Evolutionary conservation across 2,329 filamentous ascomycete species (phyloP).

Genomic region (Colletotrichum tabaci): DNA sequence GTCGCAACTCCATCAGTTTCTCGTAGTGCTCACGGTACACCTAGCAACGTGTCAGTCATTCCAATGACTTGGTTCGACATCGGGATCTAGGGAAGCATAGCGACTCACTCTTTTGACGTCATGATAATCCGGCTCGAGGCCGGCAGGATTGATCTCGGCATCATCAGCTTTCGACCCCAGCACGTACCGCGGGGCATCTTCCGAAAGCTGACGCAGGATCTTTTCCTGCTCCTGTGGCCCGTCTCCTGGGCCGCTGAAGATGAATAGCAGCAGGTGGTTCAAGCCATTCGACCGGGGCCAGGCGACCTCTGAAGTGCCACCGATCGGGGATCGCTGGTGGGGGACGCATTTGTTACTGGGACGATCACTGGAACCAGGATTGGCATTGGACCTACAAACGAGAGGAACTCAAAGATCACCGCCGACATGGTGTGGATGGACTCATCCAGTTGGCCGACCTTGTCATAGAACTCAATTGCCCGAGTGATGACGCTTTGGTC

Average conservation of each 20-base stretch:
- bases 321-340: conserved; percentile 19
- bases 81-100: neutral
- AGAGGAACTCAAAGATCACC: conserved; percentile 19
- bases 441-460: conserved; percentile 6
- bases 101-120: conserved; percentile 13
- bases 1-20: conserved; percentile 14
- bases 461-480: conserved; percentile 24
- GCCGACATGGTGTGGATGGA: conserved; percentile 18
- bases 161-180: neutral
- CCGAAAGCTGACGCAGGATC: conserved; percentile 11
- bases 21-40: conserved; percentile 29
- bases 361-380: no score
- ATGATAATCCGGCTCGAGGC: conserved; percentile 24
- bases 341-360: neutral
- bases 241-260: conserved; percentile 21
- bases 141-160: conserved; percentile 28
- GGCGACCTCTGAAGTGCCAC: conserved; percentile 21
- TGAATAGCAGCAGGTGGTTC: conserved; percentile 23
- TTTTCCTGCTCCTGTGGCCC: conserved; percentile 25
- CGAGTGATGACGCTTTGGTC: conserved; percentile 3
- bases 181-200: conserved; percentile 15
- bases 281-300: conserved; percentile 22
- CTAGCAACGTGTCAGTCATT: neutral
- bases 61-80: no score
- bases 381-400: conserved; percentile 11